Conservation (phyloP, 2,329 filamentous ascomycete genomes). For the Amylocarpus encephaloides region DNA sequence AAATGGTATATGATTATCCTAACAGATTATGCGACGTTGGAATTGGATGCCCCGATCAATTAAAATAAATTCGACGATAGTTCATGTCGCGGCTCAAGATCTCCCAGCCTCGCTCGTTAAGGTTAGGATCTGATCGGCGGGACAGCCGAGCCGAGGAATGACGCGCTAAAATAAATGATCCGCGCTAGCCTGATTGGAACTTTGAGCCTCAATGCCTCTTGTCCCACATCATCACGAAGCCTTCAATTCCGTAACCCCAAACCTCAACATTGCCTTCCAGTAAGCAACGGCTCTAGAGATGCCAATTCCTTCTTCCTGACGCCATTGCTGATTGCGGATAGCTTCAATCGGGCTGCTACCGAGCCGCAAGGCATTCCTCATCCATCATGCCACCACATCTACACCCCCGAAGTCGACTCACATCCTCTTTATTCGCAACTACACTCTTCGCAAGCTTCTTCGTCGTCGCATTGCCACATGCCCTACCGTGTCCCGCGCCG, state of each 20-base stretch:
- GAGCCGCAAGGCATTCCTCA: not conserved
- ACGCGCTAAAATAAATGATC: conserved; percentile 6
- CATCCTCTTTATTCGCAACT: conserved; percentile 89
- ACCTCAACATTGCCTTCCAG: not conserved
- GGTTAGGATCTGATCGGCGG: conserved; percentile 13
- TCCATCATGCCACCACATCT: conserved; percentile 70
- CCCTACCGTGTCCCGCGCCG: conserved; percentile 85
- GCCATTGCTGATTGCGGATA: conserved; percentile 5
- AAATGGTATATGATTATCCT: not conserved
- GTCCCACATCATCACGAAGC: not conserved
- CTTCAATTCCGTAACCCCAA: not conserved
- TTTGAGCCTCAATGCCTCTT: conserved; percentile 2
- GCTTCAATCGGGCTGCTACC: conserved; percentile 12
- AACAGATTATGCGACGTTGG: not conserved
- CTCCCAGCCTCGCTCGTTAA: conserved; percentile 19
- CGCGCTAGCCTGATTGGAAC: conserved; percentile 10
- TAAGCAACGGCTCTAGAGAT: not conserved
- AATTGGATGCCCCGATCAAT: not conserved
- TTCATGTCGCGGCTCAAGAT: not conserved
- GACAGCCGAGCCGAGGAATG: not conserved
- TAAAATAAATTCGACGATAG: not conserved
- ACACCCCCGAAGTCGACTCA: conserved; percentile 88
- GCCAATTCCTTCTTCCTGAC: not conserved
- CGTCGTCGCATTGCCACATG: conserved; percentile 83
- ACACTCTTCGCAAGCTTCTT: conserved; percentile 85